These are phyloP conservation scores for Paramecium primaurelia DNA, from an alignment of 73 alveolate species.

Conservation along the genomic window DNA sequence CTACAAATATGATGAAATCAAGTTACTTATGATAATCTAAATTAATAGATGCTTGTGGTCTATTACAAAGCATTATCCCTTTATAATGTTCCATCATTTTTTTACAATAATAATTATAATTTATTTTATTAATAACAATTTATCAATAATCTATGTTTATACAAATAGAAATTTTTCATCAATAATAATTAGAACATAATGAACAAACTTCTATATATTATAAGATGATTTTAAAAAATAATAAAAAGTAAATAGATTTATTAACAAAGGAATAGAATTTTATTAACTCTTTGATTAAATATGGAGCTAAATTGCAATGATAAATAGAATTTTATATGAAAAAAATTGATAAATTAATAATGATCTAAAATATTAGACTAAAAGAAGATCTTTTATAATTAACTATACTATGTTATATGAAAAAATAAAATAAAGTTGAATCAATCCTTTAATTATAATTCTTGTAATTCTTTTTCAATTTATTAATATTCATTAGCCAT, in stretches of 20 bases:
- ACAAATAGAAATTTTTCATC: background rate
- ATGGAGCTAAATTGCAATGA: too few relatives aligned
- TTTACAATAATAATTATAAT: background rate
- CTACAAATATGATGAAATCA: background rate
- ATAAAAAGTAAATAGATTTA: too few relatives aligned
- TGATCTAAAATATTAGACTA: background rate
- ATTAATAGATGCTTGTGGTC: constrained; percentile 33
- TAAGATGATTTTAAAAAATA: too few relatives aligned
- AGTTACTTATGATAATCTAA: constrained; percentile 41
- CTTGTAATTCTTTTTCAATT: background rate
- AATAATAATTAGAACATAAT: too few relatives aligned
- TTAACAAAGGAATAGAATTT: too few relatives aligned
- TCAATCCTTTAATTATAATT: background rate
- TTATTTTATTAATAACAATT: background rate
- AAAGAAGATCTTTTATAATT: too few relatives aligned
- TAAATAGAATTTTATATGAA: too few relatives aligned
- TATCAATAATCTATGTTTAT: background rate
- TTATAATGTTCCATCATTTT: constrained; percentile 30
- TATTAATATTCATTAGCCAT: background rate
- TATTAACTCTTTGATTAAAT: too few relatives aligned
- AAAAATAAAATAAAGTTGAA: background rate
- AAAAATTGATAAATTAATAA: too few relatives aligned
- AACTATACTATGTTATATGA: background rate
- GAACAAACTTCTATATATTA: too few relatives aligned
- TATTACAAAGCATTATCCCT: constrained; percentile 30